Conservation (phyloP, 345 rosid species). For the Arabidopsis suecica region DNA sequence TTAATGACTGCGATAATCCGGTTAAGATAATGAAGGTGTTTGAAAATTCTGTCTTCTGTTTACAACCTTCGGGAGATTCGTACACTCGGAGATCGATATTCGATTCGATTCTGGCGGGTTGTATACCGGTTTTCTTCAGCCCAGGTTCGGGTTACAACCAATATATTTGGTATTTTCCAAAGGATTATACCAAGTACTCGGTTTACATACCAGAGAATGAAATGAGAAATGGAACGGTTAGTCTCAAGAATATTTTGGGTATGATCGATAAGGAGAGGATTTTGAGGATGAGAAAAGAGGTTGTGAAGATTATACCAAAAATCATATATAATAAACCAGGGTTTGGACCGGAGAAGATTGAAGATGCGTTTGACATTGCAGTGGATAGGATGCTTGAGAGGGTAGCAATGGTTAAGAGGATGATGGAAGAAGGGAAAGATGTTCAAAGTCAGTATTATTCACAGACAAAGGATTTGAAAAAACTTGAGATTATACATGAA, state of each 20-base stretch:
- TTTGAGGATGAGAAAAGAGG: slow-evolving; percentile 56
- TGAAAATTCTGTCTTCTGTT: slow-evolving; percentile 54
- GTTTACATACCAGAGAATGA: slow-evolving; percentile 50
- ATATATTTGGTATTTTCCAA: slow-evolving; percentile 66
- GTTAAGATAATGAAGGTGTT: slow-evolving; percentile 52
- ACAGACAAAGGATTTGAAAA: slow-evolving; percentile 35
- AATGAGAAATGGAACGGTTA: slow-evolving; percentile 38
- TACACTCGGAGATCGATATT: slow-evolving; percentile 61
- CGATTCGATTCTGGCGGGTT: slow-evolving; percentile 64
- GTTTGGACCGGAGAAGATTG: slow-evolving; percentile 35
- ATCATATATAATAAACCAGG: slow-evolving; percentile 55
- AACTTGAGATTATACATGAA: slow-evolving; percentile 12
- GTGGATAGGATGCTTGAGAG: slow-evolving; percentile 48
- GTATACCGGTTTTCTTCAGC: slow-evolving; percentile 75
- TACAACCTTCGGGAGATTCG: slow-evolving; percentile 70
- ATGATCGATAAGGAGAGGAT: slow-evolving; percentile 30
- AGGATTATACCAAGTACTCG: slow-evolving; percentile 51
- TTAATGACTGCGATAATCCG: slow-evolving; percentile 47
- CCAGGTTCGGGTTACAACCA: slow-evolving; percentile 59
- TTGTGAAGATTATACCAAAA: slow-evolving; percentile 56
- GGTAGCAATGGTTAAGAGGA: slow-evolving; percentile 42
- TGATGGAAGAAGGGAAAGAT: slow-evolving; percentile 35
- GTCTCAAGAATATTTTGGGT: slow-evolving; percentile 37
- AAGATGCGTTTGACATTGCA: slow-evolving; percentile 66
- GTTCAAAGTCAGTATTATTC: slow-evolving; percentile 40